Base-by-base conservation (phyloP, 2,329 filamentous ascomycete genomes). In the Fusarium poae region DNA sequence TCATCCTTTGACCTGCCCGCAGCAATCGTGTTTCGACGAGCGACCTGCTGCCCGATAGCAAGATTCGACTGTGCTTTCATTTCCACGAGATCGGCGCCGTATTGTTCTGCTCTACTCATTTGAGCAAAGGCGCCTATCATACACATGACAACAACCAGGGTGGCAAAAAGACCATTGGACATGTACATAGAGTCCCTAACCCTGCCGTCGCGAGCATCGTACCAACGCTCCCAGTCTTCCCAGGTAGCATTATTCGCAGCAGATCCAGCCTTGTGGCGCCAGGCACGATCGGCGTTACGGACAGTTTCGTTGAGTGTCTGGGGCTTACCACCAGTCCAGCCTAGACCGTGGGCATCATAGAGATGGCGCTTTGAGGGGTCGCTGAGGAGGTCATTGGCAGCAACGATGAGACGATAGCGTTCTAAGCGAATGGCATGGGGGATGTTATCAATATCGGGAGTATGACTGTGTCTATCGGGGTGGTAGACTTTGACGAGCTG, bases 401-500 rank as follows among this genome's bases (percentile, higher is more conserved):
- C 89, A 35, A 98, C 89, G 57, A 98, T 86, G 35, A 99, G 87
- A 32, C 92, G 91, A 79, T 98, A 99, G 49, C 96, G 91, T 76
- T 97, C 93, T n/a, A 96, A 84, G 65, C 91, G 90, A 30, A 87
- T 85, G 27, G 87, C 80, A 21, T 86, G 84, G 0, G 92, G 67
- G 44, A 75, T 57, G n/a, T 65, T 56, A 42, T 72, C 57, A 46
- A 69, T 55, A 40, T 70, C 52, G 15, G 63, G 32, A 49, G 60
- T 35, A 67, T 82, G 79, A 66, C 62, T 67, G 65, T 81, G 83
- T 62, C 87, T 88, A 79, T 99, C 96, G 0, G 96, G 96, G 76
- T 99, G 96, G 81, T 99, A 99, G 46, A 97, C 84, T 82, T 98
- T 99, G 60, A 97, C 96, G 53, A 99, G 88, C 75, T 95, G 87